Percentiles rank a stretch among this genome's conserved stretches.
Evolutionary conservation across 148 eudicot species (phyloP).

Genomic region (Mesembryanthemum crystallinum): DNA sequence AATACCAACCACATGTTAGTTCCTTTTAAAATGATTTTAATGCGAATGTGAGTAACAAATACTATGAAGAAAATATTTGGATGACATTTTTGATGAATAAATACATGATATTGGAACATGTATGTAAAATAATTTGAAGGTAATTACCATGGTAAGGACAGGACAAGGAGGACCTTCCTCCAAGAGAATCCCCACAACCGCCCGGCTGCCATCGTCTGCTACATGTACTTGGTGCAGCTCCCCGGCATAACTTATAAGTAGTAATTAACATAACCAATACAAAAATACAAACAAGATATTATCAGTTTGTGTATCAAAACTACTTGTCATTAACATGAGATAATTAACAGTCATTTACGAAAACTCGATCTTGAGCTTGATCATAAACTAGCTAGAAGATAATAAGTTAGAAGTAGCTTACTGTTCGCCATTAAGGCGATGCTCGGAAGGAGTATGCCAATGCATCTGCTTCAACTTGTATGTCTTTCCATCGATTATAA

Average conservation of each 20-base stretch:
- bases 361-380: too few species aligned
- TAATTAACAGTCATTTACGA: neutral
- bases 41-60: too few species aligned
- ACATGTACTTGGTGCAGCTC: slow-evolving; percentile 72
- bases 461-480: slow-evolving; percentile 63
- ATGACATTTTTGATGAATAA: too few species aligned
- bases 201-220: slow-evolving; percentile 42
- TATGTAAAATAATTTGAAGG: too few species aligned
- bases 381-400: too few species aligned
- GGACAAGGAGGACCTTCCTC: slow-evolving; percentile 52
- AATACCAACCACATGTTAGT: too few species aligned
- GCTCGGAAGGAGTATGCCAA: slow-evolving; percentile 92
- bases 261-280: neutral
- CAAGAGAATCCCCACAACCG: slow-evolving; percentile 56
- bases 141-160: slow-evolving; percentile 45
- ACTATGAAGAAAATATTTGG: too few species aligned
- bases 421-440: slow-evolving; percentile 55
- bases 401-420: too few species aligned
- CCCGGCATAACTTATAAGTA: slow-evolving; percentile 42
- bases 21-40: too few species aligned
- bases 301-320: neutral
- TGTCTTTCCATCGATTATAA: slow-evolving; percentile 43
- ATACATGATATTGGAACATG: too few species aligned
- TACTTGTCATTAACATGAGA: too few species aligned
- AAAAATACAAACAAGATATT: neutral